Percentiles rank a stretch among this genome's conserved stretches.
Conservation (phyloP, 1,139 yeast genomes). For the Chernovozyma sophiae-reginae region DNA sequence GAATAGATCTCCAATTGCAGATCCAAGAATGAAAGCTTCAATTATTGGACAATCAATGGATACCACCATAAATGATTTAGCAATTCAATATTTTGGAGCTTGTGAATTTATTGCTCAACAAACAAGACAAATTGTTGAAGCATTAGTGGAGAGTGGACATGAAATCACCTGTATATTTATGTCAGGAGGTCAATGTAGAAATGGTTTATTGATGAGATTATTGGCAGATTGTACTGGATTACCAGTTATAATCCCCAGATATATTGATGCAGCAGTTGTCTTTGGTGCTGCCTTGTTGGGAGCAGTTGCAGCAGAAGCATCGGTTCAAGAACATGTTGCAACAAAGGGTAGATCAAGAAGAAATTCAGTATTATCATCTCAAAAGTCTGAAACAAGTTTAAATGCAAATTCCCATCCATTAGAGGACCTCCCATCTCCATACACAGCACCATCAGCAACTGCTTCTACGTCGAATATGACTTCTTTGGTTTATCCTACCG, state of each 20-base stretch:
- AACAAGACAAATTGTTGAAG: constrained; percentile 89
- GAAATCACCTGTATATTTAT: constrained; percentile 69
- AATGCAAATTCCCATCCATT: constrained; percentile 12
- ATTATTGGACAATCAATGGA: constrained; percentile 94
- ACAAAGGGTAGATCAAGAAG: constrained; percentile 38
- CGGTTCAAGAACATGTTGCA: constrained; percentile 36
- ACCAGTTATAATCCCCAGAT: constrained; percentile 90
- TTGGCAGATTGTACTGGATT: constrained; percentile 90
- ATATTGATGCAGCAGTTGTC: constrained; percentile 95
- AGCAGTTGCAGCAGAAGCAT: constrained; percentile 79
- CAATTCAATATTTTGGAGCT: constrained; percentile 83
- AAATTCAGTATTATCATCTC: constrained; percentile 29
- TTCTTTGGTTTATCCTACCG: constrained; percentile 41
- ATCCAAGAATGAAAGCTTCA: constrained; percentile 89
- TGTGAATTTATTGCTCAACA: constrained; percentile 98
- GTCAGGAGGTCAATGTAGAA: constrained; percentile 97
- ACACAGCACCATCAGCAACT: constrained; percentile 72
- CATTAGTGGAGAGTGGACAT: constrained; percentile 80
- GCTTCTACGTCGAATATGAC: constrained; percentile 55
- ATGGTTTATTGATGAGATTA: constrained; percentile 79
- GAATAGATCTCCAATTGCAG: constrained; percentile 94
- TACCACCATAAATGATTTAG: constrained; percentile 74
- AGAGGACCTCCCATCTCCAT: constrained; percentile 55
- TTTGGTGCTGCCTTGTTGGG: constrained; percentile 94
- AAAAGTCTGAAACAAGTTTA: constrained; percentile 31